These are phyloP conservation scores for Rhodotorula sp. DNA, from an alignment of 1,284 basidiomycete genomes.

Conservation along the genomic window DNA sequence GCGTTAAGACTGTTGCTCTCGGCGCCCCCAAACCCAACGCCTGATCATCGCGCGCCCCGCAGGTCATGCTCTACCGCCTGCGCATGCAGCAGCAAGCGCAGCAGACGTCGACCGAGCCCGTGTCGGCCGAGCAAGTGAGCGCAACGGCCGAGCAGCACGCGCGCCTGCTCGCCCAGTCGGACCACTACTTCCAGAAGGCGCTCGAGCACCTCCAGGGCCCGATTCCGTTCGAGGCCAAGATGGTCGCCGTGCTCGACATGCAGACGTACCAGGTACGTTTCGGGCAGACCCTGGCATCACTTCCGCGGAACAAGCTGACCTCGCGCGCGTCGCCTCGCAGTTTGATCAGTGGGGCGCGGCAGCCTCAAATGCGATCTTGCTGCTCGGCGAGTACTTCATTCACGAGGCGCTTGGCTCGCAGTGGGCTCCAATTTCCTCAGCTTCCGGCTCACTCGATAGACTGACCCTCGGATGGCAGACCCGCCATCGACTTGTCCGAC, in stretches of 20 bases:
- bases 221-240: constrained; percentile 36
- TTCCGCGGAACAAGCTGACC: not conserved
- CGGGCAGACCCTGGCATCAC: no score
- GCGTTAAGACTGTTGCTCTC: not conserved
- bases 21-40: no score
- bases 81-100: constrained; percentile 15
- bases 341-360: constrained; percentile 32
- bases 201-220: constrained; percentile 32
- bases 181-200: constrained; percentile 31
- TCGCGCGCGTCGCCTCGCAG: constrained; percentile 1
- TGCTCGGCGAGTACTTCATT: constrained; percentile 33
- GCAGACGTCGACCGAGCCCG: not conserved
- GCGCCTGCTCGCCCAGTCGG: constrained; percentile 28
- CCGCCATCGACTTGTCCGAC: constrained; percentile 17
- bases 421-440: not conserved
- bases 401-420: constrained; percentile 26
- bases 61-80: constrained; percentile 30
- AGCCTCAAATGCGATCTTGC: constrained; percentile 27
- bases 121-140: not conserved
- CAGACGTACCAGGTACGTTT: constrained; percentile 20
- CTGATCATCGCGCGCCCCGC: not conserved
- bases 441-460: no score
- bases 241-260: constrained; percentile 32
- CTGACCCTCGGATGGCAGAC: not conserved
- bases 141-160: constrained; percentile 13